A percentile compares a stretch with the other conserved stretches of the same genome.
Conservation (phyloP, 2,329 filamentous ascomycete species). For the Neonectria magnoliae region DNA sequence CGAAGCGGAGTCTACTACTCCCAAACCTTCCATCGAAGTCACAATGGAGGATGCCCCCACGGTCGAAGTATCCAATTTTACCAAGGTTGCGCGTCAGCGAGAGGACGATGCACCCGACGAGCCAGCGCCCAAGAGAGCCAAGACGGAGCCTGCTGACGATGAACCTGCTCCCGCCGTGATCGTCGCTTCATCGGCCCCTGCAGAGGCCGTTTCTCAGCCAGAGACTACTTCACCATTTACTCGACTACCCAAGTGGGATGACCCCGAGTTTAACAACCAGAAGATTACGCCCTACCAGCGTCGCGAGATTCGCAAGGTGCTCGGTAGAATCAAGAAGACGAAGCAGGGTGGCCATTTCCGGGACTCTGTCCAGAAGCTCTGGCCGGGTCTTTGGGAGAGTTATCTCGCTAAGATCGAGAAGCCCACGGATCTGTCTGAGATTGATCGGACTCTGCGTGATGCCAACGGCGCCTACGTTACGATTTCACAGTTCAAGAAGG, state of each 20-base stretch:
- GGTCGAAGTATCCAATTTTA: conserved; percentile 47
- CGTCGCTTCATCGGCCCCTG: conserved; percentile 27
- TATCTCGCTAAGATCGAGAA: conserved; percentile 74
- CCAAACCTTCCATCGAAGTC: conserved; percentile 52
- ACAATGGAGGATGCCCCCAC: conserved; percentile 62
- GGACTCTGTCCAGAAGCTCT: conserved; percentile 79
- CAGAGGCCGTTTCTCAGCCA: conserved; percentile 34
- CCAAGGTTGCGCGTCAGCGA: conserved; percentile 77
- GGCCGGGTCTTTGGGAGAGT: conserved; percentile 79
- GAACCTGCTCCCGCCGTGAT: conserved; percentile 36
- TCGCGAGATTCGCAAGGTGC: conserved; percentile 70
- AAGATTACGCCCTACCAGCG: conserved; percentile 68
- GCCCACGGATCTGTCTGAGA: conserved; percentile 85
- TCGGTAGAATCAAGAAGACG: conserved; percentile 85
- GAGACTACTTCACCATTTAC: conserved; percentile 39
- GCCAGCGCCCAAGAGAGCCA: conserved; percentile 82
- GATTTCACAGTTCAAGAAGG: conserved; percentile 77
- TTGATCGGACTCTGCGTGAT: conserved; percentile 82
- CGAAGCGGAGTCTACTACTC: conserved; percentile 42
- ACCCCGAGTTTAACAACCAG: conserved; percentile 55
- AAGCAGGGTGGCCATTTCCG: conserved; percentile 81
- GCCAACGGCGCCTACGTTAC: conserved; percentile 68
- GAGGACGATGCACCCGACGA: conserved; percentile 76
- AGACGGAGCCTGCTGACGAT: conserved; percentile 68
- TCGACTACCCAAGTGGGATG: conserved; percentile 52